These are phyloP conservation scores for Stagonosporopsis chrysanthemi DNA, from an alignment of 2,329 filamentous ascomycete species.

Conservation along the genomic window DNA sequence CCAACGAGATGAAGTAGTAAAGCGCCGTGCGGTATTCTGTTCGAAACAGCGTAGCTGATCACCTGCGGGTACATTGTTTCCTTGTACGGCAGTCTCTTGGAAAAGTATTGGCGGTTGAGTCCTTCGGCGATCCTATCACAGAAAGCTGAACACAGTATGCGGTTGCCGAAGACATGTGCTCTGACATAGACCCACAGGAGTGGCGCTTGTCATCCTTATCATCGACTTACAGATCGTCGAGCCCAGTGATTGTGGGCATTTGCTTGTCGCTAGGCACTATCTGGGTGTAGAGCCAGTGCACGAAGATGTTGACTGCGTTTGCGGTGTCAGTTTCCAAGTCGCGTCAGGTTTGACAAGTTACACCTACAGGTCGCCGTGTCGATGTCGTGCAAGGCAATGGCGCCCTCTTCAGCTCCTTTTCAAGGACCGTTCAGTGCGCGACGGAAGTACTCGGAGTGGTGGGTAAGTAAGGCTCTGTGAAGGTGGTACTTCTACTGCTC, in stretches of 20 bases:
- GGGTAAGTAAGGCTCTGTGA: constrained; percentile 19
- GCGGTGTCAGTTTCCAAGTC: not conserved
- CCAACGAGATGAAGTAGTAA: not conserved
- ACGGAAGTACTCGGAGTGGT: constrained; percentile 26
- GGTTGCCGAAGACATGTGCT: not conserved
- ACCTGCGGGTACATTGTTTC: not conserved
- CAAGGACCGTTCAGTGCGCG: constrained; percentile 22
- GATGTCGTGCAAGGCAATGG: not conserved
- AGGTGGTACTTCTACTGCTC: constrained; percentile 14
- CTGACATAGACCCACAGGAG: not conserved
- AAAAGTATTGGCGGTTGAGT: not conserved
- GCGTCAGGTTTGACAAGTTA: not conserved
- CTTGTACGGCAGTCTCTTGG: not conserved
- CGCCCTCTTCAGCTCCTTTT: not conserved
- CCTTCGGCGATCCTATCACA: not conserved
- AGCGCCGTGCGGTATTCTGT: not conserved
- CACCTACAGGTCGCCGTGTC: not conserved
- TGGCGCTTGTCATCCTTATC: constrained; percentile 1
- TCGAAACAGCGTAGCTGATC: not conserved
- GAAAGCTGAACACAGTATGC: not conserved
- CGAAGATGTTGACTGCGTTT: not conserved
- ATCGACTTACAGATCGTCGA: constrained; percentile 10
- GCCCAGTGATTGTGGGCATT: not conserved
- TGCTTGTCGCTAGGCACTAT: not conserved
- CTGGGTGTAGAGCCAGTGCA: not conserved